phyloP scores from a whole-genome alignment of 768 basidiomycete genomes.

The Mycena albidolilacea region DNA sequence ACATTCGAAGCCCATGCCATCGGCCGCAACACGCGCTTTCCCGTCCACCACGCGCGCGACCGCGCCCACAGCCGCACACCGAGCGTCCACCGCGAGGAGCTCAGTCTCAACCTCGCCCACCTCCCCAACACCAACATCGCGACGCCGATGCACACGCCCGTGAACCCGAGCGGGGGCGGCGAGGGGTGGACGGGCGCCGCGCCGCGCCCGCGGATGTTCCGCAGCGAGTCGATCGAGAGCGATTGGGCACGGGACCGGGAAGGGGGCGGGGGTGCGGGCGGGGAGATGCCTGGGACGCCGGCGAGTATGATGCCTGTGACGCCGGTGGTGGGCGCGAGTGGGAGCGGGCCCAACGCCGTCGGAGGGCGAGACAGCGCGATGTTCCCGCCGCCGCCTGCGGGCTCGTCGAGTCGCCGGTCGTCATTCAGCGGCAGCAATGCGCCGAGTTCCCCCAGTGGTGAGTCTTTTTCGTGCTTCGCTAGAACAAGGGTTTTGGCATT shows the following conservation, averaged over 20 bases:
- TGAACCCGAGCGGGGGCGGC: background rate
- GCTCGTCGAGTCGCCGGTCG: conserved; percentile 70
- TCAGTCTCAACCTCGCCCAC: conserved; percentile 63
- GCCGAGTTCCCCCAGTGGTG: conserved; percentile 71
- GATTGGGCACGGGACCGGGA: background rate
- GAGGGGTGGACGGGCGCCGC: background rate
- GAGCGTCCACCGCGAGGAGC: conserved; percentile 39
- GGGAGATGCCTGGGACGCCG: background rate
- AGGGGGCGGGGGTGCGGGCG: background rate
- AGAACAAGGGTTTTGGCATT: background rate
- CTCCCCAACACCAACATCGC: background rate
- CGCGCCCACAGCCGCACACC: conserved; percentile 59
- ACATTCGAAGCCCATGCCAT: conserved; percentile 91
- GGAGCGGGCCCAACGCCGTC: background rate
- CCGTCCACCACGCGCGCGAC: conserved; percentile 52
- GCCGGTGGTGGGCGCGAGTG: background rate
- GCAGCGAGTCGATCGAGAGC: conserved; percentile 16
- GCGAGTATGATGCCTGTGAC: conserved; percentile 6
- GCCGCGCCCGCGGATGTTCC: conserved; percentile 1
- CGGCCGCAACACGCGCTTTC: conserved; percentile 88
- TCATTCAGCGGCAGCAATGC: conserved; percentile 89
- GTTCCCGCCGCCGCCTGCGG: conserved; percentile 75
- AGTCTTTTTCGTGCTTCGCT: background rate
- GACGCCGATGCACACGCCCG: conserved; percentile 16
- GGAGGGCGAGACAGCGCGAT: conserved; percentile 45